phyloP scores from a whole-genome alignment of 2,329 filamentous ascomycete species.

The Cordyceps cateniannulata region DNA sequence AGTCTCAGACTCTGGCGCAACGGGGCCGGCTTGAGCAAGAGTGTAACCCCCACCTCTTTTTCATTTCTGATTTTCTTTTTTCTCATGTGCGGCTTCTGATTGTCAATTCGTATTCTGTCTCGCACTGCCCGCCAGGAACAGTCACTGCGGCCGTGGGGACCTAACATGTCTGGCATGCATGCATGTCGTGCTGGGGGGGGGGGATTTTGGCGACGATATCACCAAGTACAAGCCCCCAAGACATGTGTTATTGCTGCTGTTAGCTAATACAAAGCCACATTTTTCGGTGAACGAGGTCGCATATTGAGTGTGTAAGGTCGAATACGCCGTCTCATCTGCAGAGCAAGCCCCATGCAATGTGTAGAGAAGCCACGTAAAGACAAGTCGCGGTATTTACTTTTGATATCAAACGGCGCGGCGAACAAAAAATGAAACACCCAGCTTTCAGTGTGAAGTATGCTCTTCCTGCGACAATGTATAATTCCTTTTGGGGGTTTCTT shows the following conservation, averaged over 20 bases:
- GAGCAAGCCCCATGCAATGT: neutral
- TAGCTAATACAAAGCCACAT: neutral
- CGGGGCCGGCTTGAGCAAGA: no score
- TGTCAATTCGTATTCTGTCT: no score
- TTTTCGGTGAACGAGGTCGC: no score
- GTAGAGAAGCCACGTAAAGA: neutral
- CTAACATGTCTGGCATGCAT: neutral
- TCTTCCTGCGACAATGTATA: neutral
- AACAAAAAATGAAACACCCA: neutral
- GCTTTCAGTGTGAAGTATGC: neutral
- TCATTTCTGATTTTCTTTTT: no score
- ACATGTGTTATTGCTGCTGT: neutral
- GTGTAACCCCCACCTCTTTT: no score
- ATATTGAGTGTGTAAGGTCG: no score
- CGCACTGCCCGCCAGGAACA: no score
- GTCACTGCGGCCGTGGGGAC: neutral
- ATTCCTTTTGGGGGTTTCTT: neutral
- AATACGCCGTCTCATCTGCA: neutral
- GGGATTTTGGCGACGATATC: neutral
- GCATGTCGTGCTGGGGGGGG: conserved; percentile 4
- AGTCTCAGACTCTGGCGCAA: no score
- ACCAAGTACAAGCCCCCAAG: neutral
- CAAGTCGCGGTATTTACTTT: neutral
- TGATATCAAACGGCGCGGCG: neutral
- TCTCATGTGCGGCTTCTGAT: no score